phyloP scores from a whole-genome alignment of 1,139 yeast species.

The Yamadazyma friedrichii region DNA sequence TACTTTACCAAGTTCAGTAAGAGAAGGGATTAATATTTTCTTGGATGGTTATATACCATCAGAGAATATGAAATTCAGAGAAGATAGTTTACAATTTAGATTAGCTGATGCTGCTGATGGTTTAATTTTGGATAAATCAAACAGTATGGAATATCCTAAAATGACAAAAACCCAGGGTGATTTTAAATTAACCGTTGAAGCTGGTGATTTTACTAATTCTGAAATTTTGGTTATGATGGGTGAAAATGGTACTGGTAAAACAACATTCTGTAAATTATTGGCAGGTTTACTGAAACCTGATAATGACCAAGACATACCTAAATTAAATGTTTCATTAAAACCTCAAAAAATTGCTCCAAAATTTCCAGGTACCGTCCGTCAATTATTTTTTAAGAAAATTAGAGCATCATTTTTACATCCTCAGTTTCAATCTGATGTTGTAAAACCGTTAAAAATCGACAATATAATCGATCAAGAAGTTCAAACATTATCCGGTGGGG shows the following conservation, averaged over 20 bases:
- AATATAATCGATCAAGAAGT: constrained; percentile 96
- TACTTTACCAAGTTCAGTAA: constrained; percentile 89
- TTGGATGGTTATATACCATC: constrained; percentile 97
- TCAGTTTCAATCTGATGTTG: constrained; percentile 97
- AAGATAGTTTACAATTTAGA: constrained; percentile 92
- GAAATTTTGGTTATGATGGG: constrained; percentile 99
- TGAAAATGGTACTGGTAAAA: constrained; percentile 99
- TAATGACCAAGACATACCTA: constrained; percentile 74
- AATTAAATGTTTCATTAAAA: constrained; percentile 91
- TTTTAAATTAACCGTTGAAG: constrained; percentile 75
- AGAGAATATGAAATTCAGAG: constrained; percentile 94
- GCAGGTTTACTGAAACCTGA: constrained; percentile 94
- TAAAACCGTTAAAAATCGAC: constrained; percentile 91
- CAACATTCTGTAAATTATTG: constrained; percentile 90
- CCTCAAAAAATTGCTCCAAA: constrained; percentile 99
- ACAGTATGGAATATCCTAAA: constrained; percentile 72
- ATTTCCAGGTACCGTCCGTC: constrained; percentile 98
- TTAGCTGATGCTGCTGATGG: constrained; percentile 89
- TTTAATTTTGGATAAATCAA: constrained; percentile 71
- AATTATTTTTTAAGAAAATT: constrained; percentile 92
- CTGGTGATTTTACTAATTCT: constrained; percentile 92
- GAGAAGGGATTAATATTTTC: constrained; percentile 98
- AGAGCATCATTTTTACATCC: constrained; percentile 93
- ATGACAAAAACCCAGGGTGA: constrained; percentile 95
- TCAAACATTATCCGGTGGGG: constrained; percentile 98